Conservation (phyloP, 768 basidiomycete genomes). For the Cystobasidium tubakii region DNA sequence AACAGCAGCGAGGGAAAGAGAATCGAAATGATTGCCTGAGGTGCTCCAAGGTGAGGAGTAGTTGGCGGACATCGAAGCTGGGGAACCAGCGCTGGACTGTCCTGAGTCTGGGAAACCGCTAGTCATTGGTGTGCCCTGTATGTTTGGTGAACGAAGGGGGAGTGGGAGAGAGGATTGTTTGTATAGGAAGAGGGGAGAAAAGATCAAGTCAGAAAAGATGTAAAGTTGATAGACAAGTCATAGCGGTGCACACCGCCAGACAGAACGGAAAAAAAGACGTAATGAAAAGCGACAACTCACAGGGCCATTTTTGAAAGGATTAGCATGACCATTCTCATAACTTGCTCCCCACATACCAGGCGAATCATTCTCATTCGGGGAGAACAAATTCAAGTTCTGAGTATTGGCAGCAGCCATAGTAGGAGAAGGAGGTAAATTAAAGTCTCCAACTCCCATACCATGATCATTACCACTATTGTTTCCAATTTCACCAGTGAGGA, state of each 20-base stretch:
- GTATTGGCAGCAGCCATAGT: conserved; percentile 11
- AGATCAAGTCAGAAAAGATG: neutral
- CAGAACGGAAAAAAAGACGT: neutral
- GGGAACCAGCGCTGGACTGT: conserved; percentile 23
- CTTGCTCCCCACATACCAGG: neutral
- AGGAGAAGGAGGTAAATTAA: conserved; percentile 26
- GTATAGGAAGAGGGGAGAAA: neutral
- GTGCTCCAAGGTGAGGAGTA: conserved; percentile 15
- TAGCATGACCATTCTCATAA: neutral
- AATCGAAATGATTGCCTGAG: conserved; percentile 12
- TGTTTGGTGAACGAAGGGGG: neutral
- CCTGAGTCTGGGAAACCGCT: conserved; percentile 10
- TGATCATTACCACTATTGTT: neutral
- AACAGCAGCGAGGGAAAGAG: conserved; percentile 10
- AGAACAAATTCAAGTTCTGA: conserved; percentile 1
- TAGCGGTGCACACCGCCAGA: neutral
- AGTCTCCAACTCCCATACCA: neutral
- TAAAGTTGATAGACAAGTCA: neutral
- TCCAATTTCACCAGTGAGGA: neutral
- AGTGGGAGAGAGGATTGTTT: neutral
- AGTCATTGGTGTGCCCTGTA: conserved; percentile 24
- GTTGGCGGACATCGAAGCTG: neutral
- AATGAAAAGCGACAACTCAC: conserved; percentile 8
- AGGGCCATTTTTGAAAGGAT: neutral
- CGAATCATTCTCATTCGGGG: neutral